Evolutionary conservation across 176 grass and related monocot species (phyloP).

Genomic region (Typha latifolia): DNA sequence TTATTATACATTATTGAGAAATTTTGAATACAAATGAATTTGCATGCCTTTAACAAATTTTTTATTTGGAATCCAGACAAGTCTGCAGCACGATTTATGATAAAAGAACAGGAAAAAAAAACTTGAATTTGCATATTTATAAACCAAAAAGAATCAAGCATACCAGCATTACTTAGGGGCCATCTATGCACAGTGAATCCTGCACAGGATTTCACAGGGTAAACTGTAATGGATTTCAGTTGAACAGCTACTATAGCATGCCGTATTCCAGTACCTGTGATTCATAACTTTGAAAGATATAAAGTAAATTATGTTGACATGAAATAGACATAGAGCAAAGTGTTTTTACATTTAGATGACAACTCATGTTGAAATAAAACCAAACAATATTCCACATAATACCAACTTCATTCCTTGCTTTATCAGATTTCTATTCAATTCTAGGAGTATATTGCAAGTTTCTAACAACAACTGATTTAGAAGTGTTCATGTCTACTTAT

Average conservation of each 20-base stretch:
- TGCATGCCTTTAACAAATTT: too few relatives aligned
- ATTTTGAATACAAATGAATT: too few relatives aligned
- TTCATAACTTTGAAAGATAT: constrained; percentile 18
- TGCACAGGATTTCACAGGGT: constrained; percentile 92
- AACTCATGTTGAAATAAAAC: background rate
- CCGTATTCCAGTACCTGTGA: constrained; percentile 32
- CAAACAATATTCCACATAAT: background rate
- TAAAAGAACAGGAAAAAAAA: too few relatives aligned
- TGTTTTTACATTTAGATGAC: background rate
- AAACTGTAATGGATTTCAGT: constrained; percentile 75
- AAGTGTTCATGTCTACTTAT: too few relatives aligned
- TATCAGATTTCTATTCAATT: too few relatives aligned
- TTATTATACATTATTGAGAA: too few relatives aligned
- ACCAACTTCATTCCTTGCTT: background rate
- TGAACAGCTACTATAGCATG: constrained; percentile 25
- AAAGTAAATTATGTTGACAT: constrained; percentile 7
- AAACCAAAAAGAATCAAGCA: constrained; percentile 9
- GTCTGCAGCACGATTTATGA: too few relatives aligned
- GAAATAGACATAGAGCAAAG: background rate
- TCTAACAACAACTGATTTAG: too few relatives aligned
- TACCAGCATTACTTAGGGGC: constrained; percentile 72
- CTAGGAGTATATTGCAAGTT: too few relatives aligned
- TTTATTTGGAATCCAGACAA: too few relatives aligned
- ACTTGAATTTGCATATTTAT: background rate
- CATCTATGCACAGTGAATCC: constrained; percentile 63